Evolutionary conservation across 2,329 filamentous ascomycete species (phyloP), one percentile per base, ranked within the genome.

Genomic region (Microsporum audouinii): DNA sequence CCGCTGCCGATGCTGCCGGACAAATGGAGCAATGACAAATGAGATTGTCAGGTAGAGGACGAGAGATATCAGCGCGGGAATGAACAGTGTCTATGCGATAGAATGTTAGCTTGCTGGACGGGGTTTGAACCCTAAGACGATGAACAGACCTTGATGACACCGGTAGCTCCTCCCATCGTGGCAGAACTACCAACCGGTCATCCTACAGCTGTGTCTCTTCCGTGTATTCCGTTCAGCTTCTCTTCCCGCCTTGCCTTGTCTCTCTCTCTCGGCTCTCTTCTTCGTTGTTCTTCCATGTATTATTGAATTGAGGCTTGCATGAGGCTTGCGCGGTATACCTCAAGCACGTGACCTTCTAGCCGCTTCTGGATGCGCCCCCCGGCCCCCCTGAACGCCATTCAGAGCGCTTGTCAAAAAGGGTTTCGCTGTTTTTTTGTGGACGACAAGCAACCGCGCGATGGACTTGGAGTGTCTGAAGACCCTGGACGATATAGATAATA

Each of bases 31-130:
- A 63, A 89, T 68, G 67, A 85, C 75, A 71, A 84, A 88, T 61
- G 83, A 85, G 61, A 85, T 75, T 62, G 84, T 61, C 67, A 90
- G 73, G 73, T 88, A 91, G 66, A 89, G 76, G 63, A 82, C 73
- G 56, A 90, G 79, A 53, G 88, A 88, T 69, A 90, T 85, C 69
- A 86, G 68, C 59, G 87, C 87, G 38, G 88, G 88, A 65, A 89
- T 76, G 67, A 89, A 72, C 64, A 91, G 75, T 3, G 85, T 88
- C 88, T 91, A 58, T 33, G 17, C 3, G 7, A 14, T 17, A 4
- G 27, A 14, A 34, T 23, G 49, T 55, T 36, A 55, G 49, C 31
- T n/a, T 17, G n/a, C 1, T 23, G 39, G 39, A 53, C 1, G 12
- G 27, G 29, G 23, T 27, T 8, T 27, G 8, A 5, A 1, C 8